Evolutionary conservation across 305 asterid genomes (phyloP).

Genomic region (Solanum chacoense): DNA sequence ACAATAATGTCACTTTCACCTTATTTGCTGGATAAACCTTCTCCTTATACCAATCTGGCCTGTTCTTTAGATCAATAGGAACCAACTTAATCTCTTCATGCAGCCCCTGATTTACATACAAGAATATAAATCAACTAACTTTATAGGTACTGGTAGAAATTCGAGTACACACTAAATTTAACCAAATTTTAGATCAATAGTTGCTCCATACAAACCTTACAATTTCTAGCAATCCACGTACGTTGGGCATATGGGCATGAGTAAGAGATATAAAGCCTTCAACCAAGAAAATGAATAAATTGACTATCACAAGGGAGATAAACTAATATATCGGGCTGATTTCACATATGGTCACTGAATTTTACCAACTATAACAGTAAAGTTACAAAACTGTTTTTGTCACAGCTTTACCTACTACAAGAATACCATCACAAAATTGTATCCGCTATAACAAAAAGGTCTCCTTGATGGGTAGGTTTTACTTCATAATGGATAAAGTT

Average conservation of each 20-base stretch:
- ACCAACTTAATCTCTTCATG: slow-evolving; percentile 61
- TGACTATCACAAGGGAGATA: background rate
- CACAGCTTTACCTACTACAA: background rate
- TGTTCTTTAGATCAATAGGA: slow-evolving; percentile 63
- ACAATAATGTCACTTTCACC: slow-evolving; percentile 18
- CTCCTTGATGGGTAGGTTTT: background rate
- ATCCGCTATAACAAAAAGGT: background rate
- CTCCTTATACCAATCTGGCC: slow-evolving; percentile 87
- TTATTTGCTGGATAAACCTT: slow-evolving; percentile 72
- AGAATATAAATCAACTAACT: background rate
- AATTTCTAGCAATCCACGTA: slow-evolving; percentile 69
- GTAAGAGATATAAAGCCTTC: slow-evolving; percentile 74
- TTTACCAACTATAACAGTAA: background rate
- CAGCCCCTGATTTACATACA: slow-evolving; percentile 44
- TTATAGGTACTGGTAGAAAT: background rate
- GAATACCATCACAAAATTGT: background rate
- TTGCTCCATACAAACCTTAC: slow-evolving; percentile 38
- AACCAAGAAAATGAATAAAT: background rate
- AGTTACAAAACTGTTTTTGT: background rate
- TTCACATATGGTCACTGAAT: background rate
- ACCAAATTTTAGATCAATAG: background rate
- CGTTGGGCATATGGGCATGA: slow-evolving; percentile 88
- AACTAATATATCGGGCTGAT: background rate
- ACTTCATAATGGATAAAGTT: background rate
- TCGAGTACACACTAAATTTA: background rate